Percentiles rank a stretch among this genome's conserved stretches.
Evolutionary conservation across 2,329 filamentous ascomycete species (phyloP).

Genomic region (Paracorniculantispora psalliotae): DNA sequence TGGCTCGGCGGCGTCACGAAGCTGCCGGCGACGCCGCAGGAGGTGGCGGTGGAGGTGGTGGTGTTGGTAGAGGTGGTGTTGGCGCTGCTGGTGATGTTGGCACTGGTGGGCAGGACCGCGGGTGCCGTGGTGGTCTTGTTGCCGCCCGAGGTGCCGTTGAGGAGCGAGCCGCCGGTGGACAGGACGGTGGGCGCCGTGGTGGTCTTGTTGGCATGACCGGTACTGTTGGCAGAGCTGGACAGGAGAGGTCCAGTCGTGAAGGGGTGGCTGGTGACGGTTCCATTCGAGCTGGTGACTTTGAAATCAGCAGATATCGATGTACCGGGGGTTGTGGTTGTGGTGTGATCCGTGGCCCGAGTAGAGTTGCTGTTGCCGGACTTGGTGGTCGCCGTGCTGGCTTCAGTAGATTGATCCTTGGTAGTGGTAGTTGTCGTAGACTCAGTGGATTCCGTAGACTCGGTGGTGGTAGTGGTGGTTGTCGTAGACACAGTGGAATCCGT

Average conservation of each 20-base stretch:
- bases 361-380: background rate
- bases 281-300: too few relatives aligned
- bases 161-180: background rate
- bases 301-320: too few relatives aligned
- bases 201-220: background rate
- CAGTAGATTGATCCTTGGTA: too few relatives aligned
- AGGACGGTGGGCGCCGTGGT: background rate
- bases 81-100: background rate
- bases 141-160: background rate
- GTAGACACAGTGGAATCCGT: background rate
- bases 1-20: conserved; percentile 9
- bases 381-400: too few relatives aligned
- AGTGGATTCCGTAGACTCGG: background rate
- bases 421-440: background rate
- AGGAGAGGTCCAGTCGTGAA: too few relatives aligned
- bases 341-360: background rate
- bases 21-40: conserved; percentile 9
- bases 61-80: background rate
- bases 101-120: background rate
- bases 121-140: background rate
- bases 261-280: too few relatives aligned
- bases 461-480: background rate
- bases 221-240: too few relatives aligned
- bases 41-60: background rate
- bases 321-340: background rate